phyloP scores from a whole-genome alignment of 2,329 filamentous ascomycete genomes.

The Talaromyces albobiverticillius region DNA sequence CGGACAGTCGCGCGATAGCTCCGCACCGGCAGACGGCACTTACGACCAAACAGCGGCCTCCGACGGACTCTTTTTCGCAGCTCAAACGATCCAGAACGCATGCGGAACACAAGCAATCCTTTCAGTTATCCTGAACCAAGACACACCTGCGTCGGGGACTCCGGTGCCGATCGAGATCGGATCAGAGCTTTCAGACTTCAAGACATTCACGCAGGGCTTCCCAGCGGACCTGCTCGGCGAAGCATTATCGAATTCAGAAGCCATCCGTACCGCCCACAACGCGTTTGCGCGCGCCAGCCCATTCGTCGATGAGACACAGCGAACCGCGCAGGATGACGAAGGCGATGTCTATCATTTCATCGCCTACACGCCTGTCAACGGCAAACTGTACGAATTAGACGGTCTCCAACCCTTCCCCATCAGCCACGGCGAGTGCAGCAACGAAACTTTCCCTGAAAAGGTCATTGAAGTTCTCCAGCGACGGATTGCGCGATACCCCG shows the following conservation, averaged over 20 bases:
- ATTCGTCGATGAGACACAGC: constrained; percentile 86
- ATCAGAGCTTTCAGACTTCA: constrained; percentile 68
- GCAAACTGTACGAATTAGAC: constrained; percentile 87
- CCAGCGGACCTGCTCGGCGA: constrained; percentile 72
- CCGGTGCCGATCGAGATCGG: constrained; percentile 64
- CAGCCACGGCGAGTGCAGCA: constrained; percentile 71
- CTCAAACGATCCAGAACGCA: constrained; percentile 97
- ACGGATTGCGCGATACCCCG: constrained; percentile 79
- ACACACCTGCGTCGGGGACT: constrained; percentile 27
- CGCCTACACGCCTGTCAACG: constrained; percentile 80
- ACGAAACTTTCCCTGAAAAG: constrained; percentile 70
- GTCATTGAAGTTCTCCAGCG: constrained; percentile 85
- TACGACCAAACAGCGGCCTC: constrained; percentile 70
- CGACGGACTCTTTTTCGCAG: constrained; percentile 82
- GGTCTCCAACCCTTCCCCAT: constrained; percentile 92
- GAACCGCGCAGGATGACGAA: constrained; percentile 68
- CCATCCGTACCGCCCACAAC: constrained; percentile 80
- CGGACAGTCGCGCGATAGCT: constrained; percentile 62
- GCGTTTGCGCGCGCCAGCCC: constrained; percentile 84
- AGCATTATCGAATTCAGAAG: constrained; percentile 66
- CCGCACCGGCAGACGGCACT: constrained; percentile 72
- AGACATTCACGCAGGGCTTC: constrained; percentile 82
- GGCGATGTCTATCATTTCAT: constrained; percentile 94
- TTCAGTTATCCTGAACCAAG: constrained; percentile 85
- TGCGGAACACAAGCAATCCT: constrained; percentile 95